Evolutionary conservation across 192 early-diverging fungal species (phyloP), one percentile per base, ranked within the genome.

Genomic region (Neocallimastix lanati): DNA sequence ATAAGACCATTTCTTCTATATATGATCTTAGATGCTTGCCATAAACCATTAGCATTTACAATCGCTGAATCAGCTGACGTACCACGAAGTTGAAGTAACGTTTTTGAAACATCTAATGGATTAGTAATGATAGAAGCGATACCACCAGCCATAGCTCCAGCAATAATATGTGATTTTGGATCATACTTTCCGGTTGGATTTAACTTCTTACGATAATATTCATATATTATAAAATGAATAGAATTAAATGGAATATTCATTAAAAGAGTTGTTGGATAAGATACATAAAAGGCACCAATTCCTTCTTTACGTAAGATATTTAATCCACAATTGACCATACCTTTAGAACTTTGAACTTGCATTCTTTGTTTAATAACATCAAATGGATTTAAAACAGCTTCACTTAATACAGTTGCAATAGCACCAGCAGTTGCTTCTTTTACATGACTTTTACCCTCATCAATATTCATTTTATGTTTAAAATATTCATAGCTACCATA

Each of bases 361-460:
- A 97, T 95, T 33, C 96, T 89, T 84, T 98, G 96, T 83, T 98
- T 98, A 84, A 96, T 88, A 25, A 98, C 96, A 84, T 99, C 97
- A 86, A 99, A 99, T 16, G 97, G 97, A 82, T 94, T 99, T 93
- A 96, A 94, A 76, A 99, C 84, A 11, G 93, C 91, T 80, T 99
- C 97, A 85, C 92, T 90, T 13, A 92, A 86, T 28, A 96, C 85
- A 11, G 96, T 97, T 12, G 96, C 96, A 82, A 89, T 90, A 76
- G 93, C 95, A 40, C 96, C 95, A 15, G 96, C 95, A 13, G 89
- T 88, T 29, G 92, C 94, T 86, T 82, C 33, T 16, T 18, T 79
- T 82, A 76, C 83, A 67, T 84, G 81, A 77, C 27, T 80, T 79
- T 28, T 76, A 29, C 77, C 77, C 80, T 21, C 84, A 7, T 84